A percentile compares a stretch with the other conserved stretches of the same genome.
Evolutionary conservation across 2,329 filamentous ascomycete genomes (phyloP).

Genomic region (Nemania sp.): DNA sequence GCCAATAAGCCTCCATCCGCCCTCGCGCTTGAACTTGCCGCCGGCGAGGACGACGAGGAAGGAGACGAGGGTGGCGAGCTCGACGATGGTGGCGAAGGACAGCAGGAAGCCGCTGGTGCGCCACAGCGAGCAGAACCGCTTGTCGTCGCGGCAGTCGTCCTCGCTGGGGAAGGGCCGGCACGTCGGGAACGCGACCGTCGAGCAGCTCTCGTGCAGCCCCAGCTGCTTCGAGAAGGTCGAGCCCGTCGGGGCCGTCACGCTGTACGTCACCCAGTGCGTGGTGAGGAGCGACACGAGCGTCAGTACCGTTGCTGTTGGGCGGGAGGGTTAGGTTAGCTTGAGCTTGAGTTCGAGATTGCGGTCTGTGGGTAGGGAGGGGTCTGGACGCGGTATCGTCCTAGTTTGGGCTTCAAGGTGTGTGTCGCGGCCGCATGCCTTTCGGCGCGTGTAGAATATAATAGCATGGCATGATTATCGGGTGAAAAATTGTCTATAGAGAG

Average conservation of each 20-base stretch:
- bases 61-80: slow-evolving; percentile 82
- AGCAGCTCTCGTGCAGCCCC: slow-evolving; percentile 86
- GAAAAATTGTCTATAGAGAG: not conserved
- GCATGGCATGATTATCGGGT: not conserved
- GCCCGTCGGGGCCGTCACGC: slow-evolving; percentile 63
- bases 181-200: slow-evolving; percentile 70
- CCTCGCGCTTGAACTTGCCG: slow-evolving; percentile 82
- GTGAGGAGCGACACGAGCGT: slow-evolving; percentile 76
- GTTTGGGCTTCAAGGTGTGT: not conserved
- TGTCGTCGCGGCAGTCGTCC: slow-evolving; percentile 75
- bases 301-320: slow-evolving; percentile 72
- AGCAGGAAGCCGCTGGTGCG: slow-evolving; percentile 88
- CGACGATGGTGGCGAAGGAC: slow-evolving; percentile 83
- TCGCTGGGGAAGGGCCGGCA: slow-evolving; percentile 76
- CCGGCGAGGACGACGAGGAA: slow-evolving; percentile 83
- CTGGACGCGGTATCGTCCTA: too few relatives aligned
- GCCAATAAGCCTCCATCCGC: slow-evolving; percentile 82
- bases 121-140: slow-evolving; percentile 93
- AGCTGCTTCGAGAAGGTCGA: slow-evolving; percentile 68
- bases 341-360: too few relatives aligned
- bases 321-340: slow-evolving; percentile 49
- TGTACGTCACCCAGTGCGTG: slow-evolving; percentile 78
- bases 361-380: not conserved
- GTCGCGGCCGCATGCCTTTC: not conserved
- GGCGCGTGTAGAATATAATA: not conserved